Base-by-base conservation (phyloP, 306 rosid genomes). In the Adenanthera pavonina region DNA sequence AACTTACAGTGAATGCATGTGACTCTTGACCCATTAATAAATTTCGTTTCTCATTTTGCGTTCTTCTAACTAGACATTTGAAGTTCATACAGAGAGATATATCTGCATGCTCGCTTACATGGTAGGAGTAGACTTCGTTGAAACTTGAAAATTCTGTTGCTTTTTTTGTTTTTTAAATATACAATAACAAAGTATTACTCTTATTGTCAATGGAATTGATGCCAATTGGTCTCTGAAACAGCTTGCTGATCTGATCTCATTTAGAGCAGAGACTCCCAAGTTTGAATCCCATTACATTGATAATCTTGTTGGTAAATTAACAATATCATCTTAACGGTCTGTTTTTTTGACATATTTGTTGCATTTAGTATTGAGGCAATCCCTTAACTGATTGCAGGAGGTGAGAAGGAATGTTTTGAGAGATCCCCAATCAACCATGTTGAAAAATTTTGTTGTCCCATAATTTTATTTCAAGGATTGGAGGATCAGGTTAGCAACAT, bases 401-500 rank as follows among this genome's bases (percentile, higher is more conserved):
- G 78, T 73, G 92, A 93, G 57, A 83, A 86, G 83, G 86, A 78
- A 74, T 91, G 47, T 80, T 83, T 80, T 46, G 93, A 93, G 73
- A 90, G 93, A 86, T 90, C 98, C 38, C 99, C 99, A 0, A 91
- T 95, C 83, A 93, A 93, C 84, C 92, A 81, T 62, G 89, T 89
- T 40, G 91, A 92, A 65, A 86, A 92, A 44, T 92, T 95, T 85
- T 93, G 98, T 75, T 93, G 99, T 82, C 97, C 98, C 40, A 88
- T 91, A 78, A 95, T 95, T 54, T 81, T 95, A 62, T 95, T 95
- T 80, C 99, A 95, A 88, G 99, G 99, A 78, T 80, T 93, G 88
- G 97, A 95, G 38, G 99, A 95, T 88, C 93, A 93, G 92, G 99
- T 93, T 80, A 85, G 82, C 65, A 79, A 49, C 67, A 65, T 11